Base-by-base conservation (phyloP, 345 rosid species). In the Moringa oleifera region DNA sequence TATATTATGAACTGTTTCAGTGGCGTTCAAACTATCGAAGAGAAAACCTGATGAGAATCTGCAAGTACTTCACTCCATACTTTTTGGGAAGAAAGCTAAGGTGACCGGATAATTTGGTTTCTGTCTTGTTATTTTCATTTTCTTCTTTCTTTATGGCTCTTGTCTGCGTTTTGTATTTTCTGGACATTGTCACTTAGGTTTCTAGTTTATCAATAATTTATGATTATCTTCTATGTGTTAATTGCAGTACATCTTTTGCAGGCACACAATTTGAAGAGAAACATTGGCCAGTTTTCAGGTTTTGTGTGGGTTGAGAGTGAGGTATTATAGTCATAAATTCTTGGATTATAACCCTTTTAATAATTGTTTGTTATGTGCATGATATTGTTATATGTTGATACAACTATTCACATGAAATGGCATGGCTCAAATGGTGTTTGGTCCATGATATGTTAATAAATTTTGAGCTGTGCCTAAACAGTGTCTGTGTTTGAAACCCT, bases 31-130 rank as follows among this genome's bases (percentile, higher is more conserved):
- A 81, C 70, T 94, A 70, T 90, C 99, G 55, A 90, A 89, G 95
- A 87, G 91, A 78, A 94, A 90, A 77, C 67, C 95, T 66, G 97
- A 94, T 49, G 97, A 88, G 63, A 87, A 82, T 72, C 86, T 94
- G 64, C 87, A 81, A 58, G 56, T 81, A 64, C 86, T 94, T 59
- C 99, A 94, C 57, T 64, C 75, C 20, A 75, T 94, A 68, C 91
- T 94, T 51, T 94, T 78, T 65, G 99, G 97, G 74, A 94, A 94
- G 88, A 94, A 90, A 80, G 99, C 84, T 62, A 94, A 94, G 97
- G 99, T 94, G 66, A 66, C n/a, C 20, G 13, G 21, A 17, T 9
- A 24, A 31, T 61, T 54, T 25, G 2, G 68, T 24, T 68, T 9
- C 62, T 57, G 20, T 58, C 36, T 52, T 65, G 31, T 68, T 23